Percentiles rank a stretch among this genome's conserved stretches.
Evolutionary conservation across 2,329 filamentous ascomycete genomes (phyloP).

Genomic region (Aureobasidium sp.): DNA sequence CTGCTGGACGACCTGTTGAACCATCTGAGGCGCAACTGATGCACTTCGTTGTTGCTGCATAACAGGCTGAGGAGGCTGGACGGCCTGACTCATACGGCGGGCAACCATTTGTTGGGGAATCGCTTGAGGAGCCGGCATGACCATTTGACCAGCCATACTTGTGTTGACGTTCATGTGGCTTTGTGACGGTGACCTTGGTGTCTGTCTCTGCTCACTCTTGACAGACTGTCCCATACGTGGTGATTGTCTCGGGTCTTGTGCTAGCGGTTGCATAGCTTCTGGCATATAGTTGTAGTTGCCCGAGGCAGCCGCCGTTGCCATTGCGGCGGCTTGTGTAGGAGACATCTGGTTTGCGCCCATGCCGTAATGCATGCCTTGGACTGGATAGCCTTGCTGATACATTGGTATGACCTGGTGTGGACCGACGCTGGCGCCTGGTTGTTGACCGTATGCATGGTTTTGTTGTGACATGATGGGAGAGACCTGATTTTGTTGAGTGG

Average conservation of each 20-base stretch:
- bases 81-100: slow-evolving; percentile 36
- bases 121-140: slow-evolving; percentile 49
- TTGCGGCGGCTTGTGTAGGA: slow-evolving; percentile 67
- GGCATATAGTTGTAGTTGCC: slow-evolving; percentile 61
- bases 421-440: slow-evolving; percentile 53
- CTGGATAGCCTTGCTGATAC: slow-evolving; percentile 69
- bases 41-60: slow-evolving; percentile 56
- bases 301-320: slow-evolving; percentile 79
- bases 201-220: slow-evolving; percentile 61
- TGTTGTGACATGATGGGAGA: slow-evolving; percentile 77
- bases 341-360: slow-evolving; percentile 65
- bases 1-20: slow-evolving; percentile 52
- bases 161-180: slow-evolving; percentile 48
- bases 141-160: slow-evolving; percentile 40
- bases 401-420: slow-evolving; percentile 56
- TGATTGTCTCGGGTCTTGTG: slow-evolving; percentile 54
- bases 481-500: slow-evolving; percentile 62
- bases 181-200: slow-evolving; percentile 73
- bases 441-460: slow-evolving; percentile 53
- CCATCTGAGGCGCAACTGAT: slow-evolving; percentile 43
- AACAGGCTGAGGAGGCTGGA: slow-evolving; percentile 60
- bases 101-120: slow-evolving; percentile 53
- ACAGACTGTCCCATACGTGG: slow-evolving; percentile 65
- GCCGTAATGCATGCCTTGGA: slow-evolving; percentile 62
- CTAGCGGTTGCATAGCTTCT: slow-evolving; percentile 56